Conservation (phyloP, 2,329 filamentous ascomycete genomes). For the Alternaria sp. region DNA sequence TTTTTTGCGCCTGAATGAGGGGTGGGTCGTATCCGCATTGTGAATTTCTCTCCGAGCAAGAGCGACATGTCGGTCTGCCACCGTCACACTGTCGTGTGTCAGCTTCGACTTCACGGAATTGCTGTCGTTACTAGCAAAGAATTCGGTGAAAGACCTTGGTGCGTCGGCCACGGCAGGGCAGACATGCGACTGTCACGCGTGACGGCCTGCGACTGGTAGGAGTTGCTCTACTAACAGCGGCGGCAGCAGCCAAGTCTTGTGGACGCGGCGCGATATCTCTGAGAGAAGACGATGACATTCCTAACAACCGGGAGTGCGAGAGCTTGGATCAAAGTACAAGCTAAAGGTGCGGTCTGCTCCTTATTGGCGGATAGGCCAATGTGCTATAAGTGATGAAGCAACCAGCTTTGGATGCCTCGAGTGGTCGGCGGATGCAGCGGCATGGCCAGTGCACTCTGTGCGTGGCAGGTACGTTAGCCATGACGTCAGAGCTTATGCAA, state of each 20-base stretch:
- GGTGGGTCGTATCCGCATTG: conserved; percentile 6
- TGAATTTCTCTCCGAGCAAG: conserved; percentile 2
- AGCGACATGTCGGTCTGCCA: conserved; percentile 6
- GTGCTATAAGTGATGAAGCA: not conserved
- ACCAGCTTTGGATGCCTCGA: not conserved
- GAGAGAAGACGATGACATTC: not conserved
- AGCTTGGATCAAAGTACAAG: not conserved
- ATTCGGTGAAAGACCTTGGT: conserved; percentile 7
- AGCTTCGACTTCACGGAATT: not conserved
- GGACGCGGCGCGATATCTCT: conserved; percentile 9
- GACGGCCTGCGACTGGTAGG: not conserved
- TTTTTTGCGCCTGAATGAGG: conserved; percentile 10
- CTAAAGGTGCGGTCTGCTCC: not conserved
- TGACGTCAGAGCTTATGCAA: not conserved
- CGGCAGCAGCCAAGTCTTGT: not conserved
- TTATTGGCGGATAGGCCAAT: not conserved
- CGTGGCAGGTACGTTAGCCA: not conserved
- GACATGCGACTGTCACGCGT: conserved; percentile 8
- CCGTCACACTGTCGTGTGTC: conserved; percentile 11
- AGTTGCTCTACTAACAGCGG: not conserved
- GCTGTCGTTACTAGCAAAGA: not conserved
- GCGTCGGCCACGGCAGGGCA: conserved; percentile 7
- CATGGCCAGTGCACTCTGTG: not conserved
- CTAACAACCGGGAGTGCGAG: not conserved
- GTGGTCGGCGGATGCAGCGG: not conserved